Evolutionary conservation across 164 flowering plant genomes (phyloP).

Genomic region (Chimonanthus praecox): DNA sequence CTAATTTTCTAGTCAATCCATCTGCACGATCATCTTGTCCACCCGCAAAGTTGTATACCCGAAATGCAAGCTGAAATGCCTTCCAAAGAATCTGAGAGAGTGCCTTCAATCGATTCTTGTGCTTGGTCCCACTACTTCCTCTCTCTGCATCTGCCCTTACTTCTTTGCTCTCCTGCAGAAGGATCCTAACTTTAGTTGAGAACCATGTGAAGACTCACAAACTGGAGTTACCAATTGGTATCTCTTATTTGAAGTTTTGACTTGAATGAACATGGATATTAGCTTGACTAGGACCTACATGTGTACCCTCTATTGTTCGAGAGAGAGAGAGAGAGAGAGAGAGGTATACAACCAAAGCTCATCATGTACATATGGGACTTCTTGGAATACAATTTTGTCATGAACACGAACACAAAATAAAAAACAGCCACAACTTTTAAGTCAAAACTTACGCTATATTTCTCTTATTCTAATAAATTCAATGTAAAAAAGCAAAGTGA

Average conservation of each 20-base stretch:
- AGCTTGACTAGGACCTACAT: not conserved
- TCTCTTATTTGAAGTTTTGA: not conserved
- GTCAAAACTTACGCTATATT: no score
- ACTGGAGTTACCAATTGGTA: not conserved
- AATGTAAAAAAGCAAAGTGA: no score
- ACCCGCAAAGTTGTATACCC: conserved; percentile 77
- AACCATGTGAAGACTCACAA: not conserved
- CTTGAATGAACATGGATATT: not conserved
- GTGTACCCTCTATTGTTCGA: not conserved
- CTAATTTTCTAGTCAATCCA: conserved; percentile 52
- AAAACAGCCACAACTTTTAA: no score
- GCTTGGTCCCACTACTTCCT: conserved; percentile 20
- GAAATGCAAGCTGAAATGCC: conserved; percentile 76
- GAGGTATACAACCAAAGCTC: not conserved
- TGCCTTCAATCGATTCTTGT: conserved; percentile 24
- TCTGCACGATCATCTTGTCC: conserved; percentile 89
- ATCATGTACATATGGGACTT: not conserved
- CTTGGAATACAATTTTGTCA: no score
- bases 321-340: conserved; percentile 1
- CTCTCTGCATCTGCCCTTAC: conserved; percentile 24
- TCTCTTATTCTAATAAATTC: no score
- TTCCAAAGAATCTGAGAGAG: conserved; percentile 61
- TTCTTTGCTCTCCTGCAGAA: conserved; percentile 41
- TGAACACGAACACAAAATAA: no score
- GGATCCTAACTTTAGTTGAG: not conserved